Percentiles rank a stretch among this genome's conserved stretches.
Evolutionary conservation across 2,329 filamentous ascomycete genomes (phyloP).

Genomic region (Dactylellina parvicollis): DNA sequence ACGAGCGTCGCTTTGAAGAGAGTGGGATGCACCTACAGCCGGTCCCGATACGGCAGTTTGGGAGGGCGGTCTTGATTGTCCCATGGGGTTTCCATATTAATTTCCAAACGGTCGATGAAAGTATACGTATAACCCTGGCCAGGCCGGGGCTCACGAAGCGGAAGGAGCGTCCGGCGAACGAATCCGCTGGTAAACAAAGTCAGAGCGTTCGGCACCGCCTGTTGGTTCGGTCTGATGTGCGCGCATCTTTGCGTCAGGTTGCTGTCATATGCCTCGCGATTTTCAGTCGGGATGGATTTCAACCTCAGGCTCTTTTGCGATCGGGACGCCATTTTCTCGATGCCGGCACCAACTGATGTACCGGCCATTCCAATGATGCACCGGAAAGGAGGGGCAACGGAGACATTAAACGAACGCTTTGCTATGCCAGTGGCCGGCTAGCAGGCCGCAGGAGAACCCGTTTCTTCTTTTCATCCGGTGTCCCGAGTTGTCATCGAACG

Average conservation of each 20-base stretch:
- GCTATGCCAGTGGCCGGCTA: slow-evolving; percentile 12
- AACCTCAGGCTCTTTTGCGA: slow-evolving; percentile 9
- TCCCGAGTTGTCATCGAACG: slow-evolving; percentile 11
- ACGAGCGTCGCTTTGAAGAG: slow-evolving; percentile 21
- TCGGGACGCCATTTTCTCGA: slow-evolving; percentile 11
- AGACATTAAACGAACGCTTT: slow-evolving; percentile 15
- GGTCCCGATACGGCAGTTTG: slow-evolving; percentile 25
- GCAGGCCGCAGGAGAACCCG: not conserved
- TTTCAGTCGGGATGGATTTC: slow-evolving; percentile 20
- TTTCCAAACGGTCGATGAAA: slow-evolving; percentile 22
- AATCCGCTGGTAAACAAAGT: slow-evolving; percentile 28
- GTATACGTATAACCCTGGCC: not conserved
- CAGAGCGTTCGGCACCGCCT: slow-evolving; percentile 35
- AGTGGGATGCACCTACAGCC: not conserved
- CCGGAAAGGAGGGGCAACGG: slow-evolving; percentile 36
- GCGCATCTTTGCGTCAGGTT: slow-evolving; percentile 44
- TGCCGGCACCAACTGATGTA: slow-evolving; percentile 7
- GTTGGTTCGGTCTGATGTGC: slow-evolving; percentile 1
- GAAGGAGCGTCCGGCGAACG: slow-evolving; percentile 27
- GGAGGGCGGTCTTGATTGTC: slow-evolving; percentile 23
- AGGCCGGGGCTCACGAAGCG: slow-evolving; percentile 36
- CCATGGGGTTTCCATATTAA: slow-evolving; percentile 29
- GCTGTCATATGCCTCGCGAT: slow-evolving; percentile 47
- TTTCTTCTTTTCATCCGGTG: slow-evolving; percentile 9
- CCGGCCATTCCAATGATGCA: slow-evolving; percentile 14